A percentile compares a stretch with the other conserved stretches of the same genome.
Conservation (phyloP, 257 asterid species). For the Verbena officinalis region DNA sequence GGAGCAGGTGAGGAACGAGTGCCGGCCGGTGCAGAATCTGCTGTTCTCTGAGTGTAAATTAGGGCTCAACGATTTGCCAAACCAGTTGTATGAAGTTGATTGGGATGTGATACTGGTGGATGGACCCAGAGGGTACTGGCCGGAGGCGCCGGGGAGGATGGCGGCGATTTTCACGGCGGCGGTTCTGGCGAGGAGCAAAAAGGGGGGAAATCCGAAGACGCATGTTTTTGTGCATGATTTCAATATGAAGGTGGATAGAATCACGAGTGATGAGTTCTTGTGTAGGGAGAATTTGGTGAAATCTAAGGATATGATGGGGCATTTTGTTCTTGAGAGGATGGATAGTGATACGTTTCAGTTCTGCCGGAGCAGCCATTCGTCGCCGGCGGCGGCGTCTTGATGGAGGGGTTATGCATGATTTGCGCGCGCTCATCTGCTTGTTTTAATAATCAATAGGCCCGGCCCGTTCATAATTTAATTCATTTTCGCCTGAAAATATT, state of each 20-base stretch:
- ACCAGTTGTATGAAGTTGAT: slow-evolving; percentile 80
- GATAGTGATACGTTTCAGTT: slow-evolving; percentile 44
- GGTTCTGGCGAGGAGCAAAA: slow-evolving; percentile 86
- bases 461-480: slow-evolving; percentile 33
- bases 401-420: background rate
- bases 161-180: slow-evolving; percentile 86
- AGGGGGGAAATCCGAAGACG: slow-evolving; percentile 57
- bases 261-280: slow-evolving; percentile 73
- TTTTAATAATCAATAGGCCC: slow-evolving; percentile 28
- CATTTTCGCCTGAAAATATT: slow-evolving; percentile 35
- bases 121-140: slow-evolving; percentile 88
- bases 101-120: slow-evolving; percentile 89
- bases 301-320: slow-evolving; percentile 65
- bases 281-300: slow-evolving; percentile 78
- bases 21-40: slow-evolving; percentile 90
- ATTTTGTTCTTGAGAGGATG: slow-evolving; percentile 69
- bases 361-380: slow-evolving; percentile 59
- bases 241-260: slow-evolving; percentile 60
- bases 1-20: slow-evolving; percentile 62
- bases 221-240: slow-evolving; percentile 84
- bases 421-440: background rate
- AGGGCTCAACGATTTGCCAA: slow-evolving; percentile 83
- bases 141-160: slow-evolving; percentile 93
- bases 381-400: slow-evolving; percentile 34
- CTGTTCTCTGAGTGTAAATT: slow-evolving; percentile 80